phyloP scores from a whole-genome alignment of 176 grass and related monocot species.

The Oryza brachyantha region DNA sequence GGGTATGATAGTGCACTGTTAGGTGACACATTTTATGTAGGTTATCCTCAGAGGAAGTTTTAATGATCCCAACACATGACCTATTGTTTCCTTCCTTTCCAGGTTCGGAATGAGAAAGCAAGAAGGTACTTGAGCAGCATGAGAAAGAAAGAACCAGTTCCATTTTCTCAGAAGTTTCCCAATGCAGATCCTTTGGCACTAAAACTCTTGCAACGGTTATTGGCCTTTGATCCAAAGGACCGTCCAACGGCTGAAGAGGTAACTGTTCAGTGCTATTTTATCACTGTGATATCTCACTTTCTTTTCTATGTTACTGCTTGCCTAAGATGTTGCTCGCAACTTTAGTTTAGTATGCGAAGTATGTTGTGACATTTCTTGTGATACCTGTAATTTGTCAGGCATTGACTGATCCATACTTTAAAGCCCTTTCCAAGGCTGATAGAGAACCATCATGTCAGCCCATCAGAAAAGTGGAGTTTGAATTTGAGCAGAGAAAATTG shows the following conservation, averaged over 20 bases:
- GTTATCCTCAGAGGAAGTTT: background rate
- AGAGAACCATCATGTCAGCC: slow-evolving; percentile 94
- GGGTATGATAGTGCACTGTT: slow-evolving; percentile 54
- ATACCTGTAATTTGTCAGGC: slow-evolving; percentile 46
- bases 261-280: background rate
- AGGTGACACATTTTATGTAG: background rate
- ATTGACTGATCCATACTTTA: slow-evolving; percentile 91
- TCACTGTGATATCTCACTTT: background rate
- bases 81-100: background rate
- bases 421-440: slow-evolving; percentile 66
- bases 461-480: slow-evolving; percentile 89
- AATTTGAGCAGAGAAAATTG: slow-evolving; percentile 82
- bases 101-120: slow-evolving; percentile 98
- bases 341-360: background rate
- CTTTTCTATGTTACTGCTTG: background rate
- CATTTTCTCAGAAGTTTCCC: slow-evolving; percentile 91
- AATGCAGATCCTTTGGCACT: slow-evolving; percentile 84
- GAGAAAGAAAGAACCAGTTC: slow-evolving; percentile 85
- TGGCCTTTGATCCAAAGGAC: slow-evolving; percentile 95
- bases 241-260: slow-evolving; percentile 95
- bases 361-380: slow-evolving; percentile 1
- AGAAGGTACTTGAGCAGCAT: slow-evolving; percentile 91
- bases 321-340: background rate
- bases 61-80: background rate
- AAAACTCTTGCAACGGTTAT: slow-evolving; percentile 80